Percentiles rank a stretch among this genome's conserved stretches.
These are phyloP conservation scores for Wallacemonas sp. DNA, from an alignment of 208 protist species.

Conservation along the genomic window DNA sequence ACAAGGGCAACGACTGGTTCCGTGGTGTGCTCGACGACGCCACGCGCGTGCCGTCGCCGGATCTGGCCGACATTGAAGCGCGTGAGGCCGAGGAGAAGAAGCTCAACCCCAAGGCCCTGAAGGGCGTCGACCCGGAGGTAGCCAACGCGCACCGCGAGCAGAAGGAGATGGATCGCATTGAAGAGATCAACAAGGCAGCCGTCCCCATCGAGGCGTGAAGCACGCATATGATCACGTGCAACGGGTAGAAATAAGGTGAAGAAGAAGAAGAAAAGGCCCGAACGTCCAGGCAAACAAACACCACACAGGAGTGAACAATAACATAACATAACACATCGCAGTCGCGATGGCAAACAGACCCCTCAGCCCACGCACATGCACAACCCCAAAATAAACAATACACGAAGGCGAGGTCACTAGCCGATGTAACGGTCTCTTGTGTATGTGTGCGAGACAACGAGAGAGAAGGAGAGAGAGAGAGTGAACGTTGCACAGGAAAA, in stretches of 20 bases:
- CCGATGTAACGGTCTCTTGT: too few relatives aligned
- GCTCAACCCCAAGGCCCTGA: conserved; percentile 28
- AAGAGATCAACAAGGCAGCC: conserved; percentile 12
- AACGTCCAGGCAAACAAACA: too few relatives aligned
- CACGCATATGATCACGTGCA: conserved; percentile 16
- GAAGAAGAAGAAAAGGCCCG: too few relatives aligned
- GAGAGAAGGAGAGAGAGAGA: neutral
- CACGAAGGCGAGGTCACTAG: too few relatives aligned
- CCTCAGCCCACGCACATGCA: too few relatives aligned
- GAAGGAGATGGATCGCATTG: neutral
- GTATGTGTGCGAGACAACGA: neutral
- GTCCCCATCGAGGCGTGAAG: conserved; percentile 9
- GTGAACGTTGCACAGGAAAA: neutral
- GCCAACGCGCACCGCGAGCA: conserved; percentile 9
- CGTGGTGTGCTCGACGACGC: conserved; percentile 41
- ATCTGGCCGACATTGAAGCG: conserved; percentile 48
- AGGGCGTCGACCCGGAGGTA: conserved; percentile 4
- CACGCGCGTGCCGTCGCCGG: conserved; percentile 39
- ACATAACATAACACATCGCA: too few relatives aligned
- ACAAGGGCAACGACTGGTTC: conserved; percentile 58
- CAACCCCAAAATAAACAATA: too few relatives aligned
- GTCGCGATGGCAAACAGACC: too few relatives aligned
- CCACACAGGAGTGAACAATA: too few relatives aligned
- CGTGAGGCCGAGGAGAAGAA: conserved; percentile 42
- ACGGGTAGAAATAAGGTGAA: too few relatives aligned